Evolutionary conservation across 768 basidiomycete species (phyloP), one percentile per base, ranked within the genome.

Genomic region (Cystobasidiopsis lactophilus): DNA sequence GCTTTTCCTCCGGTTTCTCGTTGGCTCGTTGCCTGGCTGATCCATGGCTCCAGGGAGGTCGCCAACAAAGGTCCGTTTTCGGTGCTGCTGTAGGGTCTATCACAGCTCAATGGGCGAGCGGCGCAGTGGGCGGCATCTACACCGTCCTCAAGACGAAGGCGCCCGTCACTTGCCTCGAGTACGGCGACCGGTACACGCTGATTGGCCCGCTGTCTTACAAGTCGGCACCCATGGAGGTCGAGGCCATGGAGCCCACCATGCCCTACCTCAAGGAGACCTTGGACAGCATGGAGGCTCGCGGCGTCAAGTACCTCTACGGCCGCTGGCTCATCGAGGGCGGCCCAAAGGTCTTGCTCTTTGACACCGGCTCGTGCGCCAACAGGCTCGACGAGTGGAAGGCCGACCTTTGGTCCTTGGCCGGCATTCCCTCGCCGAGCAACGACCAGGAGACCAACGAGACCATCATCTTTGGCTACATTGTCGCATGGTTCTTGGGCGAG

Each of bases 401-500:
- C 44, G 93, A 98, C 63, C 75, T 98, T 21, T 98, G 93, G 93
- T 93, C 88, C 67, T 69, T 98, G 46, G 91, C 93, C 10, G 93
- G 91, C 44, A 98, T 98, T 55, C 93, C 93, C 5, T 83, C 83
- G 41, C 93, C 93, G 18, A 85, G 88, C 1, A 84, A 84, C 61
- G 91, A 98, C 67, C 80, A 82, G 64, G 91, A 98, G 68, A 98
- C 93, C 23, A 98, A 98, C 72, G 91, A 98, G 65, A 81, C 89
- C 23, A 88, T 98, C 66, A 72, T 95, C 51, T 89, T 96, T 69
- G 91, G 91, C 14, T 98, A 98, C 67, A 78, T 98, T 57, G 83
- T 91, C 50, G 88, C 91, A 5, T 98, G 93, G 91, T 96, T 98
- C 73, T 74, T 98, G n/a, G 91, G 91, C 61, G 91, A 98, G 72